Base-by-base conservation (phyloP, 2,329 filamentous ascomycete species). In the Cadophora luteo-olivacea region DNA sequence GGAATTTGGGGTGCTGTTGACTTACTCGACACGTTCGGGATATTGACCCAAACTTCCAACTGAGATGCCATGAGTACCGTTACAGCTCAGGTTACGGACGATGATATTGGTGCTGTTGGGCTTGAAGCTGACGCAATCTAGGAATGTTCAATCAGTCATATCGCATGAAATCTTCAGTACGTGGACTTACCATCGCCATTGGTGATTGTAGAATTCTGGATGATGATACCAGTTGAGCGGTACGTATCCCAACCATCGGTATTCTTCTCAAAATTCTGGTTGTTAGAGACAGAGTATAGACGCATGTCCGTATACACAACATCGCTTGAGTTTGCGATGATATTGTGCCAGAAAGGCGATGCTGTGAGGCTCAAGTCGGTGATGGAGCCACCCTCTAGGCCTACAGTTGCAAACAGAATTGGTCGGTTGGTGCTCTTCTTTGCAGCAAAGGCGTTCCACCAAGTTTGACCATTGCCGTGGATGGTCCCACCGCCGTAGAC, bases 61-160 rank as follows among this genome's bases (percentile, higher is more conserved):
- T 24, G 64, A 66, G 32, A 66, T 61, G 14, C 64, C 64, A 29
- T 66, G 64, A 11, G 64, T 60, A 36, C 64, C 64, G 33, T 51
- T 61, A 33, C 64, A 66, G 64, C 54, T 51, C 29, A 66, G 22
- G 22, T 66, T 60, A 4, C 54, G 54, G n/a, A 66, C 64, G 33
- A 66, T 58, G n/a, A 66, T 60, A 25, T 66, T 61, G 7, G 64
- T 66, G 54, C 64, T 66, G 33, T 66, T 66, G 25, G 64, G 64
- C 36, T 66, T 66, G 38, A 66, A 66, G 45, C 49, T 57, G 4
- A 66, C 64, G 22, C 64, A 66, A 33, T 65, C 61, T 63, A 38
- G 25, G 3, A 52, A 5, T 33, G 0, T 4, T 32, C 7, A 29
- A 24, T 63, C 32, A 63, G 61, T 24, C 19, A n/a, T 29, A 45